Base-by-base conservation (phyloP, 495 filamentous ascomycete genomes). In the Talaromyces wortmannii region DNA sequence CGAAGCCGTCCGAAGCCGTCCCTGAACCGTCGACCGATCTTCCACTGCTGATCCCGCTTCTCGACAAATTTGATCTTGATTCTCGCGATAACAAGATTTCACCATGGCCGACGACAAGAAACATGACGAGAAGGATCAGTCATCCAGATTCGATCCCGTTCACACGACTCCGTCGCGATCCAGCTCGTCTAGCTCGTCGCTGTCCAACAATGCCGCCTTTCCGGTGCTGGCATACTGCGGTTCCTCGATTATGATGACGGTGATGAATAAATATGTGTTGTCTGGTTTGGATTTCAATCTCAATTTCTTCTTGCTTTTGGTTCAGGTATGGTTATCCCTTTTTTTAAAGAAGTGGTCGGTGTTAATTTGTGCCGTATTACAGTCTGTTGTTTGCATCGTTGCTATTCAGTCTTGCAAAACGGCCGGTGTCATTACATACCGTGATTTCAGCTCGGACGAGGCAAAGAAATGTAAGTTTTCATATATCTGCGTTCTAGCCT, bases 201-300 rank as follows among this genome's bases (percentile, higher is more conserved):
- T 87, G 45, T 73, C 83, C 57, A 89, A 87, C 64, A 92, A 82
- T 65, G 88, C 92, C 8, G 70, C 83, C 36, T 66, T 94, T 7
- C 88, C 92, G 8, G 89, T 99, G 59, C 65, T 96, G 50, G 84
- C 87, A 18, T 99, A 99, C 76, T 99, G 94, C 73, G 79, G 84
- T 61, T 87, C 94, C 50, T 97, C 92, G 5, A 99, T 99, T 60
- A 77, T 92, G 69, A 99, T 99, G 94, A 99, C 95, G 42, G 86
- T 96, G 23, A 95, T 94, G 73, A 99, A 99, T 76, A 99, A 99
- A 81, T 99, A 94, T 68, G 91, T 96, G 49, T 79, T 99, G 31
- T 95, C 90, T 32, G 95, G 94, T 31, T 72, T 80, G 12, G 82
- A 88, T 58, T 99, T 94, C 77, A 99, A 99, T 72, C 68, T 99